phyloP scores from a whole-genome alignment of 257 asterid genomes.

The Solanum neorickii region DNA sequence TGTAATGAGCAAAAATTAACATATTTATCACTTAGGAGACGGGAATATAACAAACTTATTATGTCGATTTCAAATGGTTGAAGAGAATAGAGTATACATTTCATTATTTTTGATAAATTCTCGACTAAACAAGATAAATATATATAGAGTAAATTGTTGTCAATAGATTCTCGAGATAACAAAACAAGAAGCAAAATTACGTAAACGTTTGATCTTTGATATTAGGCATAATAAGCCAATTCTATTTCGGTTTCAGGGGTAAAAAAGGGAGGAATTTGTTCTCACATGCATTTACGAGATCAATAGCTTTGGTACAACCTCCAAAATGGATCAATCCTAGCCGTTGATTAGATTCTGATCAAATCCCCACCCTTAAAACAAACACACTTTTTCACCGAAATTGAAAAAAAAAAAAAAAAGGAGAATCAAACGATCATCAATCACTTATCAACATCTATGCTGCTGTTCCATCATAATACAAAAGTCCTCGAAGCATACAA shows the following conservation, averaged over 20 bases:
- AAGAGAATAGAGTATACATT: too few species aligned
- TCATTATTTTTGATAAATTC: too few species aligned
- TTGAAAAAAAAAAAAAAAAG: too few species aligned
- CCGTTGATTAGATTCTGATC: neutral
- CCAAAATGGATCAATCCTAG: neutral
- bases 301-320: neutral
- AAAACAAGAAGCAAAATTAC: too few species aligned
- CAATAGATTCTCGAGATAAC: too few species aligned
- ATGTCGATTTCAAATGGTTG: too few species aligned
- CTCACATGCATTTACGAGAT: neutral
- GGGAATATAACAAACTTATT: too few species aligned
- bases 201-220: neutral
- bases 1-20: too few species aligned
- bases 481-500: constrained; percentile 17
- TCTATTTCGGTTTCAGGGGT: neutral
- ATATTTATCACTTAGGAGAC: too few species aligned
- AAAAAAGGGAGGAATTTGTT: neutral
- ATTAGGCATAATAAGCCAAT: neutral
- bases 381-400: neutral
- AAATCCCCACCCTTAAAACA: neutral
- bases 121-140: too few species aligned
- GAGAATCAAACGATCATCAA: neutral
- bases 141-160: too few species aligned
- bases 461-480: constrained; percentile 16
- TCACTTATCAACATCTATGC: neutral